Evolutionary conservation across 176 grass and related monocot species (phyloP).

Genomic region (Metroxylon sagu): DNA sequence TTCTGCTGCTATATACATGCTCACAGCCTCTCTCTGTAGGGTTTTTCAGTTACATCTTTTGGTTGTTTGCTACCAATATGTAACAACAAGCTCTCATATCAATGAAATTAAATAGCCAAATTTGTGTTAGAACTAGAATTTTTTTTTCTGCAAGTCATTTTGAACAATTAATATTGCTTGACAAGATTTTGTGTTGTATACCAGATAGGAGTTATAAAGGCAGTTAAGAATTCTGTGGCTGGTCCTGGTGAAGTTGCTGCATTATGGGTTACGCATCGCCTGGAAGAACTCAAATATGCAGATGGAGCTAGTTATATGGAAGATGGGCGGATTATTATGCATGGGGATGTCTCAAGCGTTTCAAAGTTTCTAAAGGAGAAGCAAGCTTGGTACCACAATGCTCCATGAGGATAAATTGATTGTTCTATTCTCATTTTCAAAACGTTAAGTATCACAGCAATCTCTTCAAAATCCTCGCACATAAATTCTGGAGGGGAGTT

Average conservation of each 20-base stretch:
- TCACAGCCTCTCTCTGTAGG: too few relatives aligned
- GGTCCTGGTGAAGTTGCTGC: constrained; percentile 56
- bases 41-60: too few relatives aligned
- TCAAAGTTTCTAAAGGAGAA: constrained; percentile 70
- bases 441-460: too few relatives aligned
- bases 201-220: constrained; percentile 82
- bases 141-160: neutral
- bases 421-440: too few relatives aligned
- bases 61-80: too few relatives aligned
- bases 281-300: constrained; percentile 88
- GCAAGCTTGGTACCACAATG: constrained; percentile 35
- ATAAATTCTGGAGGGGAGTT: too few relatives aligned
- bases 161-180: neutral
- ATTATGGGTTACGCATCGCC: constrained; percentile 92
- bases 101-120: too few relatives aligned
- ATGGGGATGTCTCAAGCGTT: constrained; percentile 49
- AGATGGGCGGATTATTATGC: constrained; percentile 60
- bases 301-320: constrained; percentile 98
- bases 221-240: constrained; percentile 69
- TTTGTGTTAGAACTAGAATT: neutral
- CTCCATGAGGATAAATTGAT: too few relatives aligned
- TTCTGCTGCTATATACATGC: too few relatives aligned
- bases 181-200: constrained; percentile 5
- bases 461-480: too few relatives aligned
- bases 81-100: too few relatives aligned